Evolutionary conservation across 192 early-diverging fungal species (phyloP), one percentile per base, ranked within the genome.

Genomic region (Thamnidium elegans): DNA sequence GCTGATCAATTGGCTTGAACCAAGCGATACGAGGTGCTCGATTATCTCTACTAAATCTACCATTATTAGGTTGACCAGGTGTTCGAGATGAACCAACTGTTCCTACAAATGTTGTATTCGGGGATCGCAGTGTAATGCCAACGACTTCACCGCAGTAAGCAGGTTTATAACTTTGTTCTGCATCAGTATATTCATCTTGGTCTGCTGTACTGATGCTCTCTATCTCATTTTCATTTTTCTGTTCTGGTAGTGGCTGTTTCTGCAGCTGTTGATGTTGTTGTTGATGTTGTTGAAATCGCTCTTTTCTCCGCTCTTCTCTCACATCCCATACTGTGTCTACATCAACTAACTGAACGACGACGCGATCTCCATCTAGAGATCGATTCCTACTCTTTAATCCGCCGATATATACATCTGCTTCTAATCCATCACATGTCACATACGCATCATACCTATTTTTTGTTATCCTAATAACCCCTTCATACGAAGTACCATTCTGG

Each of bases 1-100:
- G 82, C 58, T 85, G 84, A 71, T 94, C 90, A 3, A 78, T 81
- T 67, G 92, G 89, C 70, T 85, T 85, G 74, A 94, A 89, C 89
- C 89, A 94, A 17, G 83, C 72, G 13, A 76, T 69, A n/a, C 75
- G 66, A 17, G 73, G 73, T 39, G 36, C 5, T 39, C 36, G 36
- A 39, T 39, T 6, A 4, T 39, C 4, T 39, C 36, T 39, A 39
- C 36, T 10, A 1, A 10, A 10, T 39, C 9, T 6, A 39, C 7
- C 36, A 39, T 39, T 39, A 39, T 39, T 6, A 9, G 36, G 9
- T 39, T 39, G 36, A 39, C 36, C 9, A 6, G 36, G 36, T 39
- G 36, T 6, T 39, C 36, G 5, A 9, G 36, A 10, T 10, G 26
- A 26, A 26, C 26, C 26, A 26, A 26, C 3, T 26, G 26, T 26